Evolutionary conservation across 257 asterid genomes (phyloP).

Genomic region (Solanum medicagineum): DNA sequence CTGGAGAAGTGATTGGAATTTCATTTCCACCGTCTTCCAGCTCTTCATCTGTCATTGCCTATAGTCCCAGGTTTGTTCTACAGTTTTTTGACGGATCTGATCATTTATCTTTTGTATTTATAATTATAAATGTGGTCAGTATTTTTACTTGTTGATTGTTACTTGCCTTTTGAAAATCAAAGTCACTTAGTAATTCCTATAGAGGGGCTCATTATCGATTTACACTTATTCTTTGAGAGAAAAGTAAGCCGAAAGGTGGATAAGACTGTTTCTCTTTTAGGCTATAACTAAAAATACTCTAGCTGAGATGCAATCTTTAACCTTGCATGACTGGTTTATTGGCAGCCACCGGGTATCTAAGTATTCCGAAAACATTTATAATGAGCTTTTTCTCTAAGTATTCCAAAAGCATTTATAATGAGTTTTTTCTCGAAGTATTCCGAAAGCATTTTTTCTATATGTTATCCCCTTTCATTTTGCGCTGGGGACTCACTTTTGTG

Average conservation of each 20-base stretch:
- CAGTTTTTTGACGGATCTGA: background rate
- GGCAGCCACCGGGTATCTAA: background rate
- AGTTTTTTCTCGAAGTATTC: background rate
- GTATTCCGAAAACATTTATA: background rate
- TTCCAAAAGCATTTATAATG: background rate
- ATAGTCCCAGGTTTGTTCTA: slow-evolving; percentile 68
- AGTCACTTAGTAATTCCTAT: background rate
- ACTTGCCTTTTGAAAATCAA: background rate
- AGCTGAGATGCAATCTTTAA: background rate
- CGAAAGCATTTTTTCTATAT: no score
- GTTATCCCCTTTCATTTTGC: background rate
- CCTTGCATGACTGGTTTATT: background rate
- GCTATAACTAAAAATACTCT: background rate
- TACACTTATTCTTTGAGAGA: background rate
- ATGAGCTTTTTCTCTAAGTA: background rate
- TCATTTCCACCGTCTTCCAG: slow-evolving; percentile 64
- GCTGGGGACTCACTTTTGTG: background rate
- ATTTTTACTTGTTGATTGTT: background rate
- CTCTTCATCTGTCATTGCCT: slow-evolving; percentile 74
- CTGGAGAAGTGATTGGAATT: slow-evolving; percentile 95
- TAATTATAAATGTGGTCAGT: background rate
- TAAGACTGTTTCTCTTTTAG: background rate
- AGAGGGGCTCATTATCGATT: background rate
- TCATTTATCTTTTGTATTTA: background rate
- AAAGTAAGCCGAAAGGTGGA: background rate